These are phyloP conservation scores for Phytophthora litchii DNA, from an alignment of 352 stramenopile species.

Conservation along the genomic window DNA sequence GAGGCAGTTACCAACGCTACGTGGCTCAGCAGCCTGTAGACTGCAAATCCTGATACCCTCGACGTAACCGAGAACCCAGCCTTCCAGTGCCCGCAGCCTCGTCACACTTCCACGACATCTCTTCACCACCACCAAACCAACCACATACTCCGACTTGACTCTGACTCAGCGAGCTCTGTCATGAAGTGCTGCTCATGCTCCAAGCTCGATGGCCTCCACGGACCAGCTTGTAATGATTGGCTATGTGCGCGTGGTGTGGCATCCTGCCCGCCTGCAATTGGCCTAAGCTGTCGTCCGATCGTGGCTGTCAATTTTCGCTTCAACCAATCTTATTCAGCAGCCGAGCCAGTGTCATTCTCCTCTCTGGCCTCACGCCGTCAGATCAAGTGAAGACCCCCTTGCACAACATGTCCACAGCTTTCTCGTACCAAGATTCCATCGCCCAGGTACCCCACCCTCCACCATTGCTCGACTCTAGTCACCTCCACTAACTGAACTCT, in stretches of 20 bases:
- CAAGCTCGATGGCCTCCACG: neutral
- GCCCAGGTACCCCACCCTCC: conserved; percentile 26
- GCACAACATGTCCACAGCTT: conserved; percentile 26
- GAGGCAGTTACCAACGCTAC: neutral
- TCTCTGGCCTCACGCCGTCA: conserved; percentile 16
- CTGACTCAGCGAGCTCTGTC: neutral
- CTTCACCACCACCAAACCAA: too few relatives aligned
- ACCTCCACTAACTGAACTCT: conserved; percentile 1
- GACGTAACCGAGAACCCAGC: too few relatives aligned
- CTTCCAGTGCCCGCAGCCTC: too few relatives aligned
- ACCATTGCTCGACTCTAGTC: neutral
- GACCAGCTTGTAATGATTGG: conserved; percentile 10
- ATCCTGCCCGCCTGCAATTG: conserved; percentile 4
- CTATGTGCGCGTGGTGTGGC: conserved; percentile 17
- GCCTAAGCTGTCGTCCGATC: conserved; percentile 15
- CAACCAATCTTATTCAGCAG: conserved; percentile 35
- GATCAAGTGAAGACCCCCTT: conserved; percentile 9
- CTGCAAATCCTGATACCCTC: too few relatives aligned
- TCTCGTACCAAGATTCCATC: conserved; percentile 47
- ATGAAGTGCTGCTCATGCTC: neutral
- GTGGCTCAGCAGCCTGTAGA: too few relatives aligned
- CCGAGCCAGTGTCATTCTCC: conserved; percentile 27
- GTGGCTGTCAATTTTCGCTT: conserved; percentile 13
- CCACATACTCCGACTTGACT: neutral
- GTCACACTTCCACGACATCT: too few relatives aligned